These are phyloP conservation scores for Paxillus involutus DNA, from an alignment of 768 basidiomycete species.

Conservation along the genomic window DNA sequence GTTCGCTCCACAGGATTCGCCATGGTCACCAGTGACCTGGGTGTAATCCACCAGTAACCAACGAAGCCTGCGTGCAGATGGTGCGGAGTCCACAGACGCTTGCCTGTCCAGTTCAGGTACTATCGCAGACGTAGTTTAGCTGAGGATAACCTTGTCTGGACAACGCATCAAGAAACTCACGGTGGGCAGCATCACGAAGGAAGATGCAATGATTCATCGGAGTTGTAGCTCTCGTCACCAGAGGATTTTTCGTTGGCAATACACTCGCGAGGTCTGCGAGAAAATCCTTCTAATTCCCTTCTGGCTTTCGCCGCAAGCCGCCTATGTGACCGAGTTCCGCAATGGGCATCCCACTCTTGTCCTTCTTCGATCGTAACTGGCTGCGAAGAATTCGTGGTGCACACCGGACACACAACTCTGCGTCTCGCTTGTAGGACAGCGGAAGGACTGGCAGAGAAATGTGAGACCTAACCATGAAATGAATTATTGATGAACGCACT, in stretches of 20 bases:
- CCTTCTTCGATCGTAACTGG: constrained; percentile 71
- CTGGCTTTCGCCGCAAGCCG: constrained; percentile 38
- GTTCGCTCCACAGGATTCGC: not conserved
- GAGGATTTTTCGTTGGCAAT: constrained; percentile 2
- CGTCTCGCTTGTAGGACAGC: constrained; percentile 54
- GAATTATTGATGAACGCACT: constrained; percentile 35
- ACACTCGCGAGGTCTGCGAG: not conserved
- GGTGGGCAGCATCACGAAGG: constrained; percentile 5
- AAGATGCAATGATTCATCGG: constrained; percentile 1
- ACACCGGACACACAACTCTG: constrained; percentile 59
- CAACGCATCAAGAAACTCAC: constrained; percentile 10
- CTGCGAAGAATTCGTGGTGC: constrained; percentile 53
- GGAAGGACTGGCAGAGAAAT: constrained; percentile 46
- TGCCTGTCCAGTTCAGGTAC: not conserved
- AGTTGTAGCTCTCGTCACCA: not conserved
- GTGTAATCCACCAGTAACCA: not conserved
- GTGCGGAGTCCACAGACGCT: too few relatives aligned
- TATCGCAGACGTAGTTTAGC: not conserved
- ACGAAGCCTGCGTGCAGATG: not conserved
- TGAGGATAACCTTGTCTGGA: not conserved
- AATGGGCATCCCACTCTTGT: constrained; percentile 55
- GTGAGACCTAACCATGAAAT: constrained; percentile 8
- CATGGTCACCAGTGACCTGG: not conserved
- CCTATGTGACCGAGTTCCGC: constrained; percentile 54
- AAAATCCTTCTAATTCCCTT: constrained; percentile 7